Percentiles rank a stretch among this genome's conserved stretches.
phyloP scores from a whole-genome alignment of 108 stramenopile genomes.

The Pseudonitzschia pungens region DNA sequence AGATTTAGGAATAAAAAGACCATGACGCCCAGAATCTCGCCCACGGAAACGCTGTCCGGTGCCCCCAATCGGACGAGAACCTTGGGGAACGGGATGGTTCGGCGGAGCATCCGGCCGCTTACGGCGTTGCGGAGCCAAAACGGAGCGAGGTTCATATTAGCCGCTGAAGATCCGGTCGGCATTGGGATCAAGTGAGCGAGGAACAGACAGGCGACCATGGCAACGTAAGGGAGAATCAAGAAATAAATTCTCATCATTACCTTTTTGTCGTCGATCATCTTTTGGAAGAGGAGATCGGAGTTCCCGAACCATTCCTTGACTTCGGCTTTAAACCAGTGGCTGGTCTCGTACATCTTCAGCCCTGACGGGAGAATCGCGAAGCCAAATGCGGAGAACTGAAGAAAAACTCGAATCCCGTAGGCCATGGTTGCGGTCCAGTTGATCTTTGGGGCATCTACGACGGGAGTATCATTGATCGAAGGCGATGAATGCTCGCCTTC shows the following conservation, averaged over 20 bases:
- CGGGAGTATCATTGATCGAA: no score
- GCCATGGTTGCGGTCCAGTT: no score
- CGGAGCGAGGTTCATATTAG: no score
- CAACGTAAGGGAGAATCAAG: slow-evolving; percentile 5
- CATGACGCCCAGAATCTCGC: background rate
- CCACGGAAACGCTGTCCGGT: background rate
- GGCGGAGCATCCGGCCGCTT: background rate
- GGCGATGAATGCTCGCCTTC: no score
- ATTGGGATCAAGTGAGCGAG: slow-evolving; percentile 1
- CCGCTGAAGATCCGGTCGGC: background rate
- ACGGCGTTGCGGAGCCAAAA: background rate
- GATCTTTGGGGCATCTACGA: no score
- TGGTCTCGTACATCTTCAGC: slow-evolving; percentile 5
- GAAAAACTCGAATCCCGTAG: no score
- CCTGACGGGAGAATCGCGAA: background rate
- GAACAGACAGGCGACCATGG: background rate
- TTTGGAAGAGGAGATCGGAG: background rate
- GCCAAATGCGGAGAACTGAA: background rate
- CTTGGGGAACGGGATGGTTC: background rate
- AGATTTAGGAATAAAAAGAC: slow-evolving; percentile 2
- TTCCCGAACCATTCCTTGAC: background rate
- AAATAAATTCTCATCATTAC: slow-evolving; percentile 8
- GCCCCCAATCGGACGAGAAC: background rate
- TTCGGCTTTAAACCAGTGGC: background rate
- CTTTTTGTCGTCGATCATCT: background rate